Evolutionary conservation across 805 yeast species (phyloP), one percentile per base, ranked within the genome.

Genomic region (Kazachstania psychrophila): DNA sequence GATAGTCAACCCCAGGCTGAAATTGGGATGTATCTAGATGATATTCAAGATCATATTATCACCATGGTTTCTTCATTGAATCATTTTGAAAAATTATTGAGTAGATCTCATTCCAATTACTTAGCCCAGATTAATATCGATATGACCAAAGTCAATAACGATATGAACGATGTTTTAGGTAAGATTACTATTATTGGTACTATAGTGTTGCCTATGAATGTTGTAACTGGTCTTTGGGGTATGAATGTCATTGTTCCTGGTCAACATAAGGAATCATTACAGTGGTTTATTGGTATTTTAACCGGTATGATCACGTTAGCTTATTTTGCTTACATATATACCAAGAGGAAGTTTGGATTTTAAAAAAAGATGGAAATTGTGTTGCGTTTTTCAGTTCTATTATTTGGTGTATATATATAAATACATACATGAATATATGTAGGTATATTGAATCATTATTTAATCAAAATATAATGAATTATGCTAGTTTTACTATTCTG

Each of bases 171-270:
- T 56, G 95, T 88, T 2, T 70, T 89, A 52, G 95, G 96, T 9
- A 86, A 88, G 56, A 85, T 89, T 38, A 85, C 97, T 3, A 79
- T 88, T 28, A 62, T 89, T 44, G 98, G 97, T 71, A 86, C 97
- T 0, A 85, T 92, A 38, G 96, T 92, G 15, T 65, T 92, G 40
- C 98, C 98, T 3, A 75, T 92, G 73, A 92, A 92, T 55, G 85
- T 92, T 38, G 80, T 92, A 16, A 92, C 98, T 0, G 98, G 98
- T 15, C 64, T 92, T 32, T 92, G 97, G 97, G 98, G 98, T 39
- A 92, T 92, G 98, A 92, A 92, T 63, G 94, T 92, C 46, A 51
- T 85, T 9, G 98, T 92, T 24, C 98, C 98, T 0, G 98, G 98
- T 0, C 97, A 89, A 56, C 72, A 68, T 19, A 60, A 62, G 6